A percentile compares a stretch with the other conserved stretches of the same genome.
Evolutionary conservation across 2,329 filamentous ascomycete species (phyloP).

Genomic region (Scedosporium minutisporum): DNA sequence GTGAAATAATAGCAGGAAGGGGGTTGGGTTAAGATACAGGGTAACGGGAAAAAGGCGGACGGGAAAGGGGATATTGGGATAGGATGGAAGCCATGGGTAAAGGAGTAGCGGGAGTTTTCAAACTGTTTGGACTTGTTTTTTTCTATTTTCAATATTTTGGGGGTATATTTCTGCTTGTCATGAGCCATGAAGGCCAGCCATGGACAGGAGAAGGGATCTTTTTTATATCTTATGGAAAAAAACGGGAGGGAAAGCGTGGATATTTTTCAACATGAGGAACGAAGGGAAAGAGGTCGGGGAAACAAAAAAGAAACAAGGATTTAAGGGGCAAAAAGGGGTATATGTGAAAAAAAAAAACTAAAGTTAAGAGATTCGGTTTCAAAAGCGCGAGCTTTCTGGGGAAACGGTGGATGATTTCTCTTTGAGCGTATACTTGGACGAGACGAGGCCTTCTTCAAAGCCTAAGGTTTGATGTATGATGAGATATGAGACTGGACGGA

Average conservation of each 20-base stretch:
- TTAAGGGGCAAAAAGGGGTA: neutral
- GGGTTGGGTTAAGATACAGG: neutral
- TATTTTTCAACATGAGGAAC: too few relatives aligned
- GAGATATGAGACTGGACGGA: too few relatives aligned
- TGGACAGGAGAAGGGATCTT: neutral
- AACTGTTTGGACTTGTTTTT: neutral
- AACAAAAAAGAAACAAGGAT: neutral
- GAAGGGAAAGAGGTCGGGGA: too few relatives aligned
- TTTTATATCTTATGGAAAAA: neutral
- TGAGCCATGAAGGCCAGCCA: neutral
- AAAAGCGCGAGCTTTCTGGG: neutral
- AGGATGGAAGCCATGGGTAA: neutral
- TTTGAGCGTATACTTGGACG: neutral
- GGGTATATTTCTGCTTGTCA: neutral
- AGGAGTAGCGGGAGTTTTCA: neutral
- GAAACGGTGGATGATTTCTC: neutral
- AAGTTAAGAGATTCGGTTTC: neutral
- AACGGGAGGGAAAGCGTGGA: neutral
- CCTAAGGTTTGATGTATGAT: too few relatives aligned
- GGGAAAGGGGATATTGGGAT: neutral
- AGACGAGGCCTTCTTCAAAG: too few relatives aligned
- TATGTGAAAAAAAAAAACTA: neutral
- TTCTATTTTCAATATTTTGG: neutral
- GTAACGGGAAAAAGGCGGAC: neutral
- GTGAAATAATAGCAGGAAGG: neutral